Percentiles rank a stretch among this genome's conserved stretches.
Conservation (phyloP, 2,329 filamentous ascomycete genomes). For the Chaetomiaceae sp. region DNA sequence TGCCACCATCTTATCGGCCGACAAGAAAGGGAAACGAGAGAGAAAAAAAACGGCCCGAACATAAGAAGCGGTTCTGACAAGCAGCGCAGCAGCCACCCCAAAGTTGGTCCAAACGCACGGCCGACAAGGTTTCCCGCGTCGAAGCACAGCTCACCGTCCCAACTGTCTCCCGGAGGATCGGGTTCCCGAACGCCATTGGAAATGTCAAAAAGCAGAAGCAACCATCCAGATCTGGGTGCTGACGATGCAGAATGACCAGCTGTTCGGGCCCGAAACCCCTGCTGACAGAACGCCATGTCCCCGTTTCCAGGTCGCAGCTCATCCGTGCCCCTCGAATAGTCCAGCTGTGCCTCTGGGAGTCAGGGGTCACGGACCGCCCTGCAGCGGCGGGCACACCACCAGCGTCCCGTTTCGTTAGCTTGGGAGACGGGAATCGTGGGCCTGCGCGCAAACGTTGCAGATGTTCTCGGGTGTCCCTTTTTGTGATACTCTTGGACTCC, state of each 20-base stretch:
- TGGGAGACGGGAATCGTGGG: background rate
- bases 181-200: too few relatives aligned
- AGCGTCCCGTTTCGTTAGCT: background rate
- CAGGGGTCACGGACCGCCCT: background rate
- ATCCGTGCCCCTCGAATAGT: background rate
- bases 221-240: background rate
- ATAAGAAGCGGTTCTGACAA: too few relatives aligned
- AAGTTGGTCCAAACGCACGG: background rate
- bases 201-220: background rate
- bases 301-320: background rate
- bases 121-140: background rate
- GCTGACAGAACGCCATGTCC: background rate
- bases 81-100: background rate
- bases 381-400: background rate
- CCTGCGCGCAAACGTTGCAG: background rate
- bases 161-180: background rate
- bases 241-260: background rate
- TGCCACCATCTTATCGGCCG: too few relatives aligned
- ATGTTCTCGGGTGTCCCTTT: too few relatives aligned
- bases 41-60: too few relatives aligned
- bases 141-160: background rate
- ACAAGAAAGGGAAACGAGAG: too few relatives aligned
- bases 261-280: background rate
- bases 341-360: too few relatives aligned
- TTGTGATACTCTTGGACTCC: too few relatives aligned